Evolutionary conservation across 2,329 filamentous ascomycete genomes (phyloP).

Genomic region (Sarocladiaceae sp.): DNA sequence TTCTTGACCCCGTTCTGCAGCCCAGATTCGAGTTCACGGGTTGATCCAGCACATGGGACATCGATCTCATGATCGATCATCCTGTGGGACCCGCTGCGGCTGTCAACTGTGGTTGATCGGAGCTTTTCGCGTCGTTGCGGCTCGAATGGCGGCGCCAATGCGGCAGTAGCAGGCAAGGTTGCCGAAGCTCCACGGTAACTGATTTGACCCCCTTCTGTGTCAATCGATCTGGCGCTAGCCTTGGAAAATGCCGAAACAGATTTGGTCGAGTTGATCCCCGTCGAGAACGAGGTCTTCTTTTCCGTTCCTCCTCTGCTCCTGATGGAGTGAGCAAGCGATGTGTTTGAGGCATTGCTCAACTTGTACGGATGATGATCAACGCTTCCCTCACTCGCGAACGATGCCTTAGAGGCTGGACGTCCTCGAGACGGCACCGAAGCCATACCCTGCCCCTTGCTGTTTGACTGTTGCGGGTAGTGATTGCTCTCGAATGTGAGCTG

Average conservation of each 20-base stretch:
- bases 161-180: conserved; percentile 40
- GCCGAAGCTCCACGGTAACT: conserved; percentile 13
- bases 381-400: conserved; percentile 13
- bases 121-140: conserved; percentile 19
- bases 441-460: conserved; percentile 17
- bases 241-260: conserved; percentile 18
- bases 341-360: neutral
- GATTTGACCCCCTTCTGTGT: conserved; percentile 25
- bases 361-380: neutral
- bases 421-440: conserved; percentile 16
- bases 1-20: neutral
- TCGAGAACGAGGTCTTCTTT: conserved; percentile 11
- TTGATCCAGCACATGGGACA: too few relatives aligned
- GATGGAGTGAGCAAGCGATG: neutral
- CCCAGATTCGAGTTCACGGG: neutral
- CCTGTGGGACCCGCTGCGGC: conserved; percentile 17
- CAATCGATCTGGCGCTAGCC: conserved; percentile 17
- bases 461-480: conserved; percentile 34
- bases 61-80: neutral
- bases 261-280: conserved; percentile 25
- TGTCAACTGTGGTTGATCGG: neutral
- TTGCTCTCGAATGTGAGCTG: conserved; percentile 42
- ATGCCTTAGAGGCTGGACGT: conserved; percentile 12
- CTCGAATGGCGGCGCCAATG: conserved; percentile 45
- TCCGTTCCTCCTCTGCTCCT: neutral